Percentiles rank a stretch among this genome's conserved stretches.
Conservation (phyloP, 2,329 filamentous ascomycete genomes). For the Fusarium gaditjirri region DNA sequence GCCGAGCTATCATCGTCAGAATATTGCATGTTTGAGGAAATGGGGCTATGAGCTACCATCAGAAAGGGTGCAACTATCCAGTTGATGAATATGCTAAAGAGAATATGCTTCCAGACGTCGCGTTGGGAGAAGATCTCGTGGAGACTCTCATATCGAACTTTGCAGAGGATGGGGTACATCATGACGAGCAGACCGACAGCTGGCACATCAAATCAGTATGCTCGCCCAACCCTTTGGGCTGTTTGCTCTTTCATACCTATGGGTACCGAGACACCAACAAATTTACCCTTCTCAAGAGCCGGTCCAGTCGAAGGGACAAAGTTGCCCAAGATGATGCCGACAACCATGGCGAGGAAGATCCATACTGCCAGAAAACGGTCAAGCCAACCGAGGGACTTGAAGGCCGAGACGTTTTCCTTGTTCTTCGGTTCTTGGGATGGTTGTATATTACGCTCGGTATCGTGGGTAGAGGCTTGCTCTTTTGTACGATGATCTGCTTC, state of each 20-base stretch:
- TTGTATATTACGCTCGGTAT: slow-evolving; percentile 18
- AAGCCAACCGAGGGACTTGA: slow-evolving; percentile 67
- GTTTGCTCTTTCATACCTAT: slow-evolving; percentile 60
- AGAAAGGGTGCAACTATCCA: slow-evolving; percentile 85
- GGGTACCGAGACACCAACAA: slow-evolving; percentile 75
- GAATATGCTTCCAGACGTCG: slow-evolving; percentile 81
- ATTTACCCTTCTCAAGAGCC: slow-evolving; percentile 74
- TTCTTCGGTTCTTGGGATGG: neutral
- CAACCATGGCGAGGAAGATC: slow-evolving; percentile 82
- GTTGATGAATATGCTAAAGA: slow-evolving; percentile 79
- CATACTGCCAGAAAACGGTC: slow-evolving; percentile 74
- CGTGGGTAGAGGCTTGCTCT: neutral
- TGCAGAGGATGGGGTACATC: slow-evolving; percentile 95
- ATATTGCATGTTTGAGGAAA: neutral
- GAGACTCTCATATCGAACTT: slow-evolving; percentile 81
- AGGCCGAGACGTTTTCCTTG: slow-evolving; percentile 50
- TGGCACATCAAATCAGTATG: slow-evolving; percentile 43
- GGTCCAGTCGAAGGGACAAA: slow-evolving; percentile 72
- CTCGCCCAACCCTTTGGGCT: rapidly evolving
- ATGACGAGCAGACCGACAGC: slow-evolving; percentile 85
- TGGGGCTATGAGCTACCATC: slow-evolving; percentile 67
- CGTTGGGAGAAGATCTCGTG: slow-evolving; percentile 71
- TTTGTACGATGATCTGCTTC: neutral
- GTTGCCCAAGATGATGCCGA: slow-evolving; percentile 81
- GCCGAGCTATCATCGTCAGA: slow-evolving; percentile 58